A percentile compares a stretch with the other conserved stretches of the same genome.
These are phyloP conservation scores for Candida hungchunana DNA, from an alignment of 805 yeast genomes.

Conservation along the genomic window DNA sequence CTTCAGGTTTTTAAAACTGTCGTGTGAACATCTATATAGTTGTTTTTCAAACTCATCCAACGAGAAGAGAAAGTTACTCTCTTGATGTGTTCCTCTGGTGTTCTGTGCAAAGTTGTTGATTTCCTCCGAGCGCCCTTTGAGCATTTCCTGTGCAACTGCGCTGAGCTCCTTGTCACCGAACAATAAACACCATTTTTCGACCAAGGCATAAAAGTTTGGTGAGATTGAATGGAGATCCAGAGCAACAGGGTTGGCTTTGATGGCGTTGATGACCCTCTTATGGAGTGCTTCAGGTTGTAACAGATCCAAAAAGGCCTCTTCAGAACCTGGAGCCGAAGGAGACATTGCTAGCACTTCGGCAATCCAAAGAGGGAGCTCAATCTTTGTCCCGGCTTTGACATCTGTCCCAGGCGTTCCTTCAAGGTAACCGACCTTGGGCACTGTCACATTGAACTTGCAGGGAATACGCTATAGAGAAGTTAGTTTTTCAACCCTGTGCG, in stretches of 20 bases:
- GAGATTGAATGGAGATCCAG: constrained; percentile 65
- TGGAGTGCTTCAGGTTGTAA: constrained; percentile 68
- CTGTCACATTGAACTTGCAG: constrained; percentile 67
- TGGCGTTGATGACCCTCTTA: constrained; percentile 68
- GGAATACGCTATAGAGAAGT: constrained; percentile 51
- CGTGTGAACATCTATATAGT: constrained; percentile 50
- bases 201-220: constrained; percentile 65
- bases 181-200: constrained; percentile 72
- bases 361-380: constrained; percentile 86
- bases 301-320: constrained; percentile 56
- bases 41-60: constrained; percentile 75
- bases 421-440: constrained; percentile 85
- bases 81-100: constrained; percentile 36
- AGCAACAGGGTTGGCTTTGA: constrained; percentile 62
- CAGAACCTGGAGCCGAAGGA: constrained; percentile 28
- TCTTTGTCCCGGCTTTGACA: constrained; percentile 52
- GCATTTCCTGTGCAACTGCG: constrained; percentile 43
- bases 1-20: constrained; percentile 40
- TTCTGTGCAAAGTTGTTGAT: constrained; percentile 63
- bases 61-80: constrained; percentile 52
- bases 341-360: constrained; percentile 69
- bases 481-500: neutral
- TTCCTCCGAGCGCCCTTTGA: constrained; percentile 62
- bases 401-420: constrained; percentile 70
- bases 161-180: constrained; percentile 64